Percentiles rank a stretch among this genome's conserved stretches.
Conservation (phyloP, 2,329 filamentous ascomycete species). For the Fusarium nurragi region DNA sequence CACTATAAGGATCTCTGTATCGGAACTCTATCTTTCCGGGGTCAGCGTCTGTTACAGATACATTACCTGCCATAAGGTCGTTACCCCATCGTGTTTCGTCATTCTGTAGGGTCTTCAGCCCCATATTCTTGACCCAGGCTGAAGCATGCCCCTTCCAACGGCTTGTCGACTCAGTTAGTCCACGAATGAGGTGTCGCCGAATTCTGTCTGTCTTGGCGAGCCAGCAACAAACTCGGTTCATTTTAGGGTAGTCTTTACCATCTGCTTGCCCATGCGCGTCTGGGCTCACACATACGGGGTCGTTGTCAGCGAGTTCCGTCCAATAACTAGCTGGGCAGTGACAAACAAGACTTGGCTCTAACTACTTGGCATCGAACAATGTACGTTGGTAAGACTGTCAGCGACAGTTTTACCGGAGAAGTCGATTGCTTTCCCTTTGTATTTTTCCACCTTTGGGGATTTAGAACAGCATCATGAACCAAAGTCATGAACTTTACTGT, state of each 20-base stretch:
- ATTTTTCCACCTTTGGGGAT: constrained; percentile 34
- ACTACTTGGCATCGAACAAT: constrained; percentile 26
- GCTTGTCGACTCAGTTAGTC: constrained; percentile 24
- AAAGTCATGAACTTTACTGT: not conserved
- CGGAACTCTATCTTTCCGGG: constrained; percentile 27
- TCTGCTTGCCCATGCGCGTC: constrained; percentile 5
- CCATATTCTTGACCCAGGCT: constrained; percentile 28
- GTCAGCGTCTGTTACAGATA: constrained; percentile 31
- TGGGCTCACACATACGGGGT: constrained; percentile 5
- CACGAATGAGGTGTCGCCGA: constrained; percentile 32
- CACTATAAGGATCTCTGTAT: constrained; percentile 24
- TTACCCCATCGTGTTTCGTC: constrained; percentile 27
- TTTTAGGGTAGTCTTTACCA: not conserved
- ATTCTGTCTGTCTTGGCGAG: constrained; percentile 6
- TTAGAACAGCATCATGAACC: not conserved
- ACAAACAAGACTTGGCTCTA: constrained; percentile 22
- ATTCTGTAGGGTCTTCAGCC: constrained; percentile 26
- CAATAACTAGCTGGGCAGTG: constrained; percentile 19
- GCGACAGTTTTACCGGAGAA: constrained; percentile 23
- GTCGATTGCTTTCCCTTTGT: not conserved
- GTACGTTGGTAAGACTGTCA: constrained; percentile 14
- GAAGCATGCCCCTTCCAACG: constrained; percentile 21
- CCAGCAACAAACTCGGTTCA: constrained; percentile 6
- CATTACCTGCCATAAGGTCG: constrained; percentile 15
- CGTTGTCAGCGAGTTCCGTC: constrained; percentile 10